Conservation (phyloP, 495 filamentous ascomycete genomes). For the Stereocaulon alpinum region DNA sequence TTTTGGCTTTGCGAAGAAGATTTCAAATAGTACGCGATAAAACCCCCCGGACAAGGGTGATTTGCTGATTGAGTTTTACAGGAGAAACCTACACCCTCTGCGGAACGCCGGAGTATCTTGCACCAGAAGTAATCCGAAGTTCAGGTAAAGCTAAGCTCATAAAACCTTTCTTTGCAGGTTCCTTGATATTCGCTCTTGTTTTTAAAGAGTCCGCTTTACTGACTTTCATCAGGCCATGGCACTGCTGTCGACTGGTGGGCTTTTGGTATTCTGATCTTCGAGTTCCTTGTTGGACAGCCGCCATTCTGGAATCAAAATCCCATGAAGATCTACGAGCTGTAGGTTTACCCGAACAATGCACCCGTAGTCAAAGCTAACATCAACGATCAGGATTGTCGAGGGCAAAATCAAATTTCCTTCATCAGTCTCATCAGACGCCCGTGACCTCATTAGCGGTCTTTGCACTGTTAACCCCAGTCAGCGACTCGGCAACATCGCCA, state of each 20-base stretch:
- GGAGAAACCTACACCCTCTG: slow-evolving; percentile 93
- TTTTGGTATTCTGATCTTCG: slow-evolving; percentile 87
- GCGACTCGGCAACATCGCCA: slow-evolving; percentile 74
- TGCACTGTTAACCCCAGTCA: slow-evolving; percentile 85
- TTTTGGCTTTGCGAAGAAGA: slow-evolving; percentile 90
- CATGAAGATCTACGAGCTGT: slow-evolving; percentile 93
- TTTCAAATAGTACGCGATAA: slow-evolving; percentile 43
- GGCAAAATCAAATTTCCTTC: slow-evolving; percentile 60
- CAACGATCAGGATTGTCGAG: slow-evolving; percentile 52
- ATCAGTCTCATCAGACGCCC: slow-evolving; percentile 62
- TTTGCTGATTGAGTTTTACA: slow-evolving; percentile 9
- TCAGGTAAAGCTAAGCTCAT: slow-evolving; percentile 38
- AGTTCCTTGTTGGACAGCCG: slow-evolving; percentile 90
- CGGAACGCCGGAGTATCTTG: slow-evolving; percentile 92
- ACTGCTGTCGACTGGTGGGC: slow-evolving; percentile 99
- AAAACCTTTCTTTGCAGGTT: slow-evolving; percentile 10
- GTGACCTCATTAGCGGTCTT: slow-evolving; percentile 72
- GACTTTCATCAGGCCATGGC: slow-evolving; percentile 52
- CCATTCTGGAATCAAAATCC: slow-evolving; percentile 96
- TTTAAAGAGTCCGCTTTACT: slow-evolving; percentile 6
- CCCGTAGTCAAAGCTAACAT: slow-evolving; percentile 2
- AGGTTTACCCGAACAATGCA: slow-evolving; percentile 20
- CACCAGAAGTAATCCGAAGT: slow-evolving; percentile 92
- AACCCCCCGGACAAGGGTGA: neutral
- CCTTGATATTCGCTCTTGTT: slow-evolving; percentile 1